Percentiles rank a stretch among this genome's conserved stretches.
These are phyloP conservation scores for Graphilbum sp. DNA, from an alignment of 2,329 filamentous ascomycete genomes.

Conservation along the genomic window DNA sequence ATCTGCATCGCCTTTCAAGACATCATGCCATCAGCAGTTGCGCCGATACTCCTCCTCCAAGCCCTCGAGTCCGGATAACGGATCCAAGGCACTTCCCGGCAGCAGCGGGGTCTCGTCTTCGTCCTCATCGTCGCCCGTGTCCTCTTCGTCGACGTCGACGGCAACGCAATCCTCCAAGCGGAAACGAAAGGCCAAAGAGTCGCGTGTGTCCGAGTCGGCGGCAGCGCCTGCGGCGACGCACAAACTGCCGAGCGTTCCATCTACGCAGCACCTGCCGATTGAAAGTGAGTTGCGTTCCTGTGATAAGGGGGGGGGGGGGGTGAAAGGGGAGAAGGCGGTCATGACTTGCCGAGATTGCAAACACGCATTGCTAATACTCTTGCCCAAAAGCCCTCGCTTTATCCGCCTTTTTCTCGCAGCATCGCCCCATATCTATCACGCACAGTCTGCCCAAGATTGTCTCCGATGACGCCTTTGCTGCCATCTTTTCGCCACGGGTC, in stretches of 20 bases:
- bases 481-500: constrained; percentile 55
- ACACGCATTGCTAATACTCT: background rate
- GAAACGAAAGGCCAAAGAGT: constrained; percentile 41
- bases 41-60: constrained; percentile 44
- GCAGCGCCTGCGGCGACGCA: constrained; percentile 19
- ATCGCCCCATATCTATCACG: constrained; percentile 82
- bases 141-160: constrained; percentile 3
- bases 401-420: constrained; percentile 88
- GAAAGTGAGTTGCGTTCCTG: constrained; percentile 32
- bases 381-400: constrained; percentile 59
- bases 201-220: constrained; percentile 5
- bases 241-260: constrained; percentile 57
- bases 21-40: constrained; percentile 27
- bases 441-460: constrained; percentile 61
- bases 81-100: constrained; percentile 31
- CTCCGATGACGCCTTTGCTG: constrained; percentile 59
- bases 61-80: constrained; percentile 43
- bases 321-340: too few relatives aligned
- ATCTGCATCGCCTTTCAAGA: too few relatives aligned
- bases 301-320: constrained; percentile 3
- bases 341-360: too few relatives aligned
- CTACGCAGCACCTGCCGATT: constrained; percentile 54
- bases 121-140: constrained; percentile 12
- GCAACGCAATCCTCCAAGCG: constrained; percentile 24
- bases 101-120: background rate